Evolutionary conservation across 306 rosid genomes (phyloP).

Genomic region (Astragalus glycyphyllos): DNA sequence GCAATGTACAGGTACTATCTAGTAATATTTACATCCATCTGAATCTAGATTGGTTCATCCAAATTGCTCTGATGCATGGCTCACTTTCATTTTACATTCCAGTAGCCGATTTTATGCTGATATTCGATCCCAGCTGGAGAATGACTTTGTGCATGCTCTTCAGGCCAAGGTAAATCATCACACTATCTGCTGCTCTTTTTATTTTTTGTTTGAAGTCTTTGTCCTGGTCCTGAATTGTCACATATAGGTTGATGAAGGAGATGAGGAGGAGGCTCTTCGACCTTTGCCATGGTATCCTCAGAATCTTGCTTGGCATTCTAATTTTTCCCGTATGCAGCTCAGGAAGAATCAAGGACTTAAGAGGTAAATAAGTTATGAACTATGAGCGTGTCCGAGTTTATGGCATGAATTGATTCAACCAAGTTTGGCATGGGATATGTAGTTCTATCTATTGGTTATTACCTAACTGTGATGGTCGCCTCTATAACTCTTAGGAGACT

Average conservation of each 20-base stretch:
- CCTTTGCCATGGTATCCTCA: slow-evolving; percentile 95
- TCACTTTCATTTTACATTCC: slow-evolving; percentile 40
- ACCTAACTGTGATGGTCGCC: slow-evolving; percentile 10
- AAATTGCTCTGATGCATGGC: slow-evolving; percentile 20
- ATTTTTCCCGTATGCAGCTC: slow-evolving; percentile 92
- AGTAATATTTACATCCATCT: neutral
- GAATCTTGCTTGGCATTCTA: slow-evolving; percentile 93
- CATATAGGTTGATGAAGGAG: slow-evolving; percentile 66
- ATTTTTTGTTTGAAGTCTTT: neutral
- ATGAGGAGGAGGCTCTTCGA: slow-evolving; percentile 66
- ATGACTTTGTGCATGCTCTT: slow-evolving; percentile 76
- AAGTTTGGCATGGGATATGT: slow-evolving; percentile 8
- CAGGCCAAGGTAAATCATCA: slow-evolving; percentile 63
- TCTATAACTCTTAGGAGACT: slow-evolving; percentile 19
- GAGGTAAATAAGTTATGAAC: slow-evolving; percentile 60
- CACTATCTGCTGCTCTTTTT: slow-evolving; percentile 6
- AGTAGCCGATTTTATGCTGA: slow-evolving; percentile 83
- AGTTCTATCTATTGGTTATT: slow-evolving; percentile 18
- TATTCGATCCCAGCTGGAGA: slow-evolving; percentile 71
- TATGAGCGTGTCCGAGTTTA: neutral
- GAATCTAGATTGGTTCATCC: neutral
- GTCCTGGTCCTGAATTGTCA: slow-evolving; percentile 25
- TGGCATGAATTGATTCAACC: neutral
- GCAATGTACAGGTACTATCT: neutral
- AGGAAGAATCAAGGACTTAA: slow-evolving; percentile 87